Base-by-base conservation (phyloP, 257 asterid species). In the Schizonepeta tenuifolia region DNA sequence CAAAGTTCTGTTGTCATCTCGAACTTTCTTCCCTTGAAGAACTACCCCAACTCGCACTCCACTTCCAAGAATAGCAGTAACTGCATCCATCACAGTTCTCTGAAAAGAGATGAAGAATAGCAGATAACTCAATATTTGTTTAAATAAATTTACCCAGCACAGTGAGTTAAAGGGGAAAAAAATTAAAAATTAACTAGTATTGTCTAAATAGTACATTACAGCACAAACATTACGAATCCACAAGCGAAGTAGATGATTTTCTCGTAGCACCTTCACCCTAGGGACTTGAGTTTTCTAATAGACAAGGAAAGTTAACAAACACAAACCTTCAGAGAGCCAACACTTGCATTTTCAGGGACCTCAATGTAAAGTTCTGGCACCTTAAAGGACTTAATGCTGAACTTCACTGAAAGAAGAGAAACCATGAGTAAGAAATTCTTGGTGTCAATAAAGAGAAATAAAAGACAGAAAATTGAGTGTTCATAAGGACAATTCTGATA, bases 321-420 rank as follows among this genome's bases (percentile, higher is more conserved):
- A 66, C 80, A 60, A 76, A 95, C 99, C 97, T 92, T 95, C 69
- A 95, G 85, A 31, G 96, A 89, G 77, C 98, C 97, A 67, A 95
- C 88, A 38, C 94, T 95, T 47, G 90, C 91, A 63, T 84, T 87
- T 85, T 95, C 98, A 58, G 99, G 92, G 80, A 95, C 96, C 88
- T 95, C 99, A 22, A 95, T 78, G 75, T 85, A 88, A 69, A 95
- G 91, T 82, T 95, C 99, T 13, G 99, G 99, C 79, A 95, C 92
- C 88, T 76, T 88, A 81, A 95, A 95, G 60, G 99, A 88, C 84
- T 92, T 92, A 43, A 95, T 95, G 84, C 96, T 90, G 59, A 95
- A 77, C 82, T 81, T 87, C 79, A 95, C 99, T 95, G 96, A 69
- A 69, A 50, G 59, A 77, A 41, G 10, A 77, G 65, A 78, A 4